A percentile compares a stretch with the other conserved stretches of the same genome.
These are phyloP conservation scores for Trichoderma hamatum DNA, from an alignment of 2,329 filamentous ascomycete species.

Conservation along the genomic window DNA sequence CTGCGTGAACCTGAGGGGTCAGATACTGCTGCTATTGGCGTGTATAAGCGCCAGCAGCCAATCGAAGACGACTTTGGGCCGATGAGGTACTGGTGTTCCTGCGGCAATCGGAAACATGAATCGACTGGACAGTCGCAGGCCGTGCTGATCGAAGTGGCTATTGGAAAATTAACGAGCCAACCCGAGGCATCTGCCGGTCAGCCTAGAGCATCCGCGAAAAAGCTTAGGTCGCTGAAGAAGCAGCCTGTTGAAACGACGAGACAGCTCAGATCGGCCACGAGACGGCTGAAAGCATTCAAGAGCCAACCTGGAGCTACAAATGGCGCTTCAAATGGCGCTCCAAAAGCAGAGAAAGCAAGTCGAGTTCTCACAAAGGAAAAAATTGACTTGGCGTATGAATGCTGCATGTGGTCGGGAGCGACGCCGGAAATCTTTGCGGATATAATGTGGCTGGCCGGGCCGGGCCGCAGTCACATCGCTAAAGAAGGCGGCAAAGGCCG, in stretches of 20 bases:
- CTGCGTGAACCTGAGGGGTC: neutral
- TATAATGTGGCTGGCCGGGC: slow-evolving; percentile 14
- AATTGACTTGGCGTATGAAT: slow-evolving; percentile 3
- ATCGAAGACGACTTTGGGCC: slow-evolving; percentile 19
- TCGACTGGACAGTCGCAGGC: slow-evolving; percentile 10
- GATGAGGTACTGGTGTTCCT: slow-evolving; percentile 17
- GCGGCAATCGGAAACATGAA: slow-evolving; percentile 24
- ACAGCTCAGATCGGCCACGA: slow-evolving; percentile 6
- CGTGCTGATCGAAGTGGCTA: slow-evolving; percentile 9
- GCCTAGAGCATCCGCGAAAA: neutral
- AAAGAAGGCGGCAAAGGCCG: slow-evolving; percentile 9
- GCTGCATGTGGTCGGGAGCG: neutral
- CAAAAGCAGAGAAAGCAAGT: neutral
- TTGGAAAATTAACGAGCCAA: neutral
- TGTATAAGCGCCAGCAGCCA: slow-evolving; percentile 14
- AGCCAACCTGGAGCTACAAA: neutral
- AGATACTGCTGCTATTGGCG: neutral
- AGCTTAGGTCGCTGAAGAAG: neutral
- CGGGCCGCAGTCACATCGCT: slow-evolving; percentile 14
- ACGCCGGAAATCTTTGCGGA: slow-evolving; percentile 19
- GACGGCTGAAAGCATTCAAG: neutral
- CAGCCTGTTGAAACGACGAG: neutral
- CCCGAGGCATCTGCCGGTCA: neutral
- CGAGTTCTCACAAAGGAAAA: slow-evolving; percentile 5
- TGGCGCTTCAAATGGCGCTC: neutral